Base-by-base conservation (phyloP, 1,139 yeast species). In the Barnettozyma hawaiiensis region DNA sequence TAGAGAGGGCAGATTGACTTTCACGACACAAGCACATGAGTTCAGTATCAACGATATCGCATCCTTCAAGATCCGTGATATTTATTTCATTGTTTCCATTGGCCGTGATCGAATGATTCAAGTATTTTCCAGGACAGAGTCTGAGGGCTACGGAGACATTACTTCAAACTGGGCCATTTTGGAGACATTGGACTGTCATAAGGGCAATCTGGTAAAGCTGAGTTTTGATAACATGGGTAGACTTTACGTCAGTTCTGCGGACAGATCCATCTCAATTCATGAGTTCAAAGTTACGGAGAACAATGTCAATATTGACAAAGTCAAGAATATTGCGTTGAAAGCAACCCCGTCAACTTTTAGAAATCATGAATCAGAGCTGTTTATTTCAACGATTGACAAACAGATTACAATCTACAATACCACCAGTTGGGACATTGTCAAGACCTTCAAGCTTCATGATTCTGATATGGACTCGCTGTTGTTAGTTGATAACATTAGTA, bases 31-130 rank as follows among this genome's bases (percentile, higher is more conserved):
- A 40, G 78, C 78, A 0, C 82, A 76, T 49, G 68, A 75, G 18
- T 73, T 78, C 2, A 59, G 70, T 12, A 57, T 76, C 11, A 75
- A 73, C 45, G 78, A 72, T 35, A 53, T 75, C 3, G 43, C 58
- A 1, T 62, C 58, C 42, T 70, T 72, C 43, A 42, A 41, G 31
- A 42, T 61, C 5, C 60, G 50, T 0, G 47, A 49, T 0, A 38
- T 46, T 26, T 54, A 61, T 28, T 62, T 72, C 35, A 52, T 71
- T 3, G 66, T 68, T 18, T 70, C 74, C 39, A 71, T 76, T 31
- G 75, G 84, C 3, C 63, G 85, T 29, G 86, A 81, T 56, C 57
- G 85, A 37, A 79, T 79, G 66, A 70, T 80, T 31, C 86, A 81
- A 55, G 57, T 80, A 0, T 77, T 76, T 46, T 39, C 49, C 1